phyloP scores from a whole-genome alignment of 2,329 filamentous ascomycete species.

The Simplicillium aogashimaense region DNA sequence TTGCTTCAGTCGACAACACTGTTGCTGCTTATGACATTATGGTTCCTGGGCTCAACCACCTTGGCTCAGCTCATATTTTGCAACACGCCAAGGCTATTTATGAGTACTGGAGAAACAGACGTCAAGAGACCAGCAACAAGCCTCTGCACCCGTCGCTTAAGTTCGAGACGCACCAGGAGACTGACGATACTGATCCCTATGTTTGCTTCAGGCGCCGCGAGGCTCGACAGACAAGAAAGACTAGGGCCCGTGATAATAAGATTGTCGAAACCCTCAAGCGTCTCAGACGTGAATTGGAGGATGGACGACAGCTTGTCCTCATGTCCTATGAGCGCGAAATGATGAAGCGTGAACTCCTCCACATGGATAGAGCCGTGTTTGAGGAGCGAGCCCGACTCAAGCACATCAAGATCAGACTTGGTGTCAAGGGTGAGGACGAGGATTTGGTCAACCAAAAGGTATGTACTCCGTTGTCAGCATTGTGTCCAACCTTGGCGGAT shows the following conservation, averaged over 20 bases:
- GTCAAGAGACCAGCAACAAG: slow-evolving; percentile 57
- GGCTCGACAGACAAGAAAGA: slow-evolving; percentile 89
- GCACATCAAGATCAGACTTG: slow-evolving; percentile 77
- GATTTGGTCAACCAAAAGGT: slow-evolving; percentile 93
- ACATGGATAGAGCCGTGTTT: slow-evolving; percentile 68
- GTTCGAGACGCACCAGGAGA: slow-evolving; percentile 89
- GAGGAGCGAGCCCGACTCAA: slow-evolving; percentile 75
- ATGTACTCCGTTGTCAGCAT: slow-evolving; percentile 18
- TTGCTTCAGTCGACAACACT: slow-evolving; percentile 80
- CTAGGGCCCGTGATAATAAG: slow-evolving; percentile 84
- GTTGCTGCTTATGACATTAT: slow-evolving; percentile 70
- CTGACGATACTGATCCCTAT: slow-evolving; percentile 92
- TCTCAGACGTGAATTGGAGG: slow-evolving; percentile 81
- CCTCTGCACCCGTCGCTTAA: slow-evolving; percentile 72
- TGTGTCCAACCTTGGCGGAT: slow-evolving; percentile 4
- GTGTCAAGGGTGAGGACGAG: slow-evolving; percentile 88
- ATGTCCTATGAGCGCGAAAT: slow-evolving; percentile 73
- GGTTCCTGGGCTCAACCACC: slow-evolving; percentile 53
- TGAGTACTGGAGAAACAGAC: slow-evolving; percentile 75
- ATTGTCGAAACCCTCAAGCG: slow-evolving; percentile 91
- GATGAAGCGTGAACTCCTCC: slow-evolving; percentile 66
- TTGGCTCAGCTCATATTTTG: slow-evolving; percentile 38
- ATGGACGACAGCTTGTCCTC: slow-evolving; percentile 70
- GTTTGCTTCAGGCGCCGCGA: slow-evolving; percentile 96
- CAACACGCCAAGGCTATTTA: slow-evolving; percentile 69